Conservation (phyloP, 192 early-diverging fungal genomes). For the Rhizoclosmatium sp. region DNA sequence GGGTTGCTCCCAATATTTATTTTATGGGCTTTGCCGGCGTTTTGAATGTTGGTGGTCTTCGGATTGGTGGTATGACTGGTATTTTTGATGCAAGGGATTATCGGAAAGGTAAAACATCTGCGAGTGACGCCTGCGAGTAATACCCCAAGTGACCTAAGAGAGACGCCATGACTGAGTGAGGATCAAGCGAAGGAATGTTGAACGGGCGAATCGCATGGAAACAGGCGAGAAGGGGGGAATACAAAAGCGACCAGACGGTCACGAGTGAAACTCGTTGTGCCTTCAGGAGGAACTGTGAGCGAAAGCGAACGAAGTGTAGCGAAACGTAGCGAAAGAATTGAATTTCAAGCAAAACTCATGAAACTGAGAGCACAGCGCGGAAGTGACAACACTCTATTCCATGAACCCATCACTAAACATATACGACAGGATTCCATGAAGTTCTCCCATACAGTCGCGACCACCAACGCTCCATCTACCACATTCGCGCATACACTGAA, state of each 20-base stretch:
- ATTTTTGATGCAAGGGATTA: conserved; percentile 76
- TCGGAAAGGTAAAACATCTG: conserved; percentile 43
- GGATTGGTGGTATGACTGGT: conserved; percentile 94
- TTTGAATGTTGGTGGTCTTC: conserved; percentile 84
- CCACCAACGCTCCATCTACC: conserved; percentile 80
- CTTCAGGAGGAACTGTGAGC: no score
- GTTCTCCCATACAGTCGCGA: conserved; percentile 74
- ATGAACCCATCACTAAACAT: conserved; percentile 4
- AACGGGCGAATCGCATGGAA: no score
- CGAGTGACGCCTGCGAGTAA: neutral
- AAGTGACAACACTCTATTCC: neutral
- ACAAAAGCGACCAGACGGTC: no score
- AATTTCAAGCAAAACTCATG: no score
- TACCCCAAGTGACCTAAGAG: neutral
- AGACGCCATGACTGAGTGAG: no score
- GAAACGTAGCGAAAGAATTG: no score
- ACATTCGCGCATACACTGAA: conserved; percentile 86
- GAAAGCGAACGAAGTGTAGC: no score
- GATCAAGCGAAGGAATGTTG: no score
- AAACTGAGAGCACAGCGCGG: no score
- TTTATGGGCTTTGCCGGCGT: conserved; percentile 89
- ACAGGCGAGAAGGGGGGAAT: no score
- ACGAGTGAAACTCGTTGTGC: no score
- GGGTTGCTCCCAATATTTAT: conserved; percentile 93
- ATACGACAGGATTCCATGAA: conserved; percentile 76